These are phyloP conservation scores for Jimgerdemannia lactiflua DNA, from an alignment of 192 early-diverging fungal species.

Conservation along the genomic window DNA sequence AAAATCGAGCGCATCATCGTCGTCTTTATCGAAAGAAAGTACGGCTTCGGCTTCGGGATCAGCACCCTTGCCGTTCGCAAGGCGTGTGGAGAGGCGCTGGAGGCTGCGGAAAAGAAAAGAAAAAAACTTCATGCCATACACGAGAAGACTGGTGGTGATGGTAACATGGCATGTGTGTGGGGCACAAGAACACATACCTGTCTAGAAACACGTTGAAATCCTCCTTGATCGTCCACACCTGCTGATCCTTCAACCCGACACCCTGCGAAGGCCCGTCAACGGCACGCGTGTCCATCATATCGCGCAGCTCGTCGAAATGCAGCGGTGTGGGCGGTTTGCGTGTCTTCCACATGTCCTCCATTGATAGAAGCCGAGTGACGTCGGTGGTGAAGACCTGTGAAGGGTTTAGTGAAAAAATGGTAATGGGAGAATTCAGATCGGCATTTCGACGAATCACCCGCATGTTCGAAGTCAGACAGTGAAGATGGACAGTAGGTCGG, in stretches of 20 bases:
- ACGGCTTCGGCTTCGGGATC: conserved; percentile 50
- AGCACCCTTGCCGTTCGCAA: conserved; percentile 34
- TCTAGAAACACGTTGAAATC: conserved; percentile 67
- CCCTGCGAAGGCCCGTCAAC: conserved; percentile 5
- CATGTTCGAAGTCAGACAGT: no score
- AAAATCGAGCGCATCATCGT: conserved; percentile 86
- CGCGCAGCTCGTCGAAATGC: conserved; percentile 34
- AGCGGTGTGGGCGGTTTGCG: conserved; percentile 70
- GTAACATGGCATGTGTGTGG: no score
- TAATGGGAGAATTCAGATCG: no score
- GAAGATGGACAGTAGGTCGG: background rate
- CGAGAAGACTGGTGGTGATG: no score
- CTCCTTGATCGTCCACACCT: conserved; percentile 68
- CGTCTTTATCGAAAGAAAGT: conserved; percentile 95
- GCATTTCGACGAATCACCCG: no score
- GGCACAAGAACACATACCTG: conserved; percentile 44
- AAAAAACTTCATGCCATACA: background rate
- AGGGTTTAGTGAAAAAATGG: background rate
- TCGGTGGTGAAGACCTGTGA: conserved; percentile 74
- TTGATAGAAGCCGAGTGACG: conserved; percentile 71
- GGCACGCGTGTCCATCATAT: conserved; percentile 13
- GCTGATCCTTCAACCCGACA: conserved; percentile 58
- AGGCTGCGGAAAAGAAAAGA: conserved; percentile 34
- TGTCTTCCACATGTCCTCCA: conserved; percentile 89
- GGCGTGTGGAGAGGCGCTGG: conserved; percentile 42